These are phyloP conservation scores for Trametes coccinea DNA, from an alignment of 768 basidiomycete genomes.

Conservation along the genomic window DNA sequence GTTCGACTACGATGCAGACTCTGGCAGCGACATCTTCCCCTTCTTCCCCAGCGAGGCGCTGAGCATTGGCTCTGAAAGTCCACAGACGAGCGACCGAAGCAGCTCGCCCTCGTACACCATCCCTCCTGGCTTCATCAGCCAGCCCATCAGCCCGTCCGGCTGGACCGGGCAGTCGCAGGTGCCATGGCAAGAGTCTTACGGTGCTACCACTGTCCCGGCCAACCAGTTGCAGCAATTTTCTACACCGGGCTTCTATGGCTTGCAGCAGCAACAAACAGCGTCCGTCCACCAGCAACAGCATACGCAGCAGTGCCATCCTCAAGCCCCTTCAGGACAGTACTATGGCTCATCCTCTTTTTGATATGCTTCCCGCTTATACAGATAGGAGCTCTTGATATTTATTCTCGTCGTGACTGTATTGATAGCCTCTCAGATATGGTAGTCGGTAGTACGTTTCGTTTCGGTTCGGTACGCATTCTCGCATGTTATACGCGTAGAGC, in stretches of 20 bases:
- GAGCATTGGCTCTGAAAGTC: slow-evolving; percentile 17
- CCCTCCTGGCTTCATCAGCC: slow-evolving; percentile 14
- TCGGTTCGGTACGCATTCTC: too few species aligned
- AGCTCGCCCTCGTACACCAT: slow-evolving; percentile 21
- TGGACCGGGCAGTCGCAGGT: slow-evolving; percentile 4
- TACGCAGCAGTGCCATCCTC: neutral
- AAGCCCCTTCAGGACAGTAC: slow-evolving; percentile 4
- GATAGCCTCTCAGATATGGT: too few species aligned
- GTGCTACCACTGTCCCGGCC: neutral
- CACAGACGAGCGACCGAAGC: slow-evolving; percentile 19
- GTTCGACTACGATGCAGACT: slow-evolving; percentile 17
- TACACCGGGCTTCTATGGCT: neutral
- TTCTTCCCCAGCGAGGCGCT: slow-evolving; percentile 1
- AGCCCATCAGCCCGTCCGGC: slow-evolving; percentile 16
- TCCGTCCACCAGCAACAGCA: neutral
- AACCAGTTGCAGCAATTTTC: neutral
- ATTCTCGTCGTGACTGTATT: too few species aligned
- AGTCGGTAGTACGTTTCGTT: too few species aligned
- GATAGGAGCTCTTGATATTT: neutral
- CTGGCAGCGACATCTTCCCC: slow-evolving; percentile 11
- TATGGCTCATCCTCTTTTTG: neutral
- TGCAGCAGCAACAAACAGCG: neutral
- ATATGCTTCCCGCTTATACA: neutral
- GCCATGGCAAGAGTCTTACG: neutral
- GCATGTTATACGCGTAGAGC: too few species aligned